Conservation (phyloP, 176 grass and related monocot genomes). For the Eragrostis nindensis region DNA sequence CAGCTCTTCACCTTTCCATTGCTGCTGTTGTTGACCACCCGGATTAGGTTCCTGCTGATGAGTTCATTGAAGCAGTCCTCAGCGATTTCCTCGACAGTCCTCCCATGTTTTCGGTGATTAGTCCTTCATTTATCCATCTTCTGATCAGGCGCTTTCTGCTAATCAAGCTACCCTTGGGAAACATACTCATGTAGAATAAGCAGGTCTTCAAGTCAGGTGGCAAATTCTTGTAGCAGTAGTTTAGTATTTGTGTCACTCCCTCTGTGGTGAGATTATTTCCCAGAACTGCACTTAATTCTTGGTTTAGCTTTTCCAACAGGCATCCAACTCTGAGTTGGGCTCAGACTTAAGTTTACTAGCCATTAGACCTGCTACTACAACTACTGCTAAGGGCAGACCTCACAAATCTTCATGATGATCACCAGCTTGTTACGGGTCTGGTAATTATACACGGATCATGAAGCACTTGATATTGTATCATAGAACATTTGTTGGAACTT, state of each 20-base stretch:
- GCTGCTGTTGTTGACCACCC: background rate
- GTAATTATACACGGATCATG: too few species aligned
- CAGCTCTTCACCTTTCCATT: slow-evolving; percentile 40
- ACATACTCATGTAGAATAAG: background rate
- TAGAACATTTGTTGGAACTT: background rate
- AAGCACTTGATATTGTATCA: too few species aligned
- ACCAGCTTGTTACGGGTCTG: too few species aligned
- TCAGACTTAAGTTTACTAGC: slow-evolving; percentile 16
- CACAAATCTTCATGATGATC: background rate
- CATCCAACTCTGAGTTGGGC: background rate
- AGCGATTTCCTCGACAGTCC: slow-evolving; percentile 7
- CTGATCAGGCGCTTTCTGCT: background rate
- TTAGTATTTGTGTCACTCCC: too few species aligned
- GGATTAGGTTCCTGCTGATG: slow-evolving; percentile 28
- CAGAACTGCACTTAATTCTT: too few species aligned
- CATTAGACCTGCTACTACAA: background rate
- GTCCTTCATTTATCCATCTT: background rate
- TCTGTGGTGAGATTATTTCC: too few species aligned
- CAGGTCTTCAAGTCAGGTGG: accelerated
- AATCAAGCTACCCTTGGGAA: background rate
- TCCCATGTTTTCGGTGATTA: slow-evolving; percentile 6
- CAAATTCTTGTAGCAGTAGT: too few species aligned
- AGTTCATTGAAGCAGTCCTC: slow-evolving; percentile 36
- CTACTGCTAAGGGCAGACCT: slow-evolving; percentile 26
- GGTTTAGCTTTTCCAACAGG: background rate